Conservation (phyloP, 2,329 filamentous ascomycete species). For the Leptographium radiaticola region DNA sequence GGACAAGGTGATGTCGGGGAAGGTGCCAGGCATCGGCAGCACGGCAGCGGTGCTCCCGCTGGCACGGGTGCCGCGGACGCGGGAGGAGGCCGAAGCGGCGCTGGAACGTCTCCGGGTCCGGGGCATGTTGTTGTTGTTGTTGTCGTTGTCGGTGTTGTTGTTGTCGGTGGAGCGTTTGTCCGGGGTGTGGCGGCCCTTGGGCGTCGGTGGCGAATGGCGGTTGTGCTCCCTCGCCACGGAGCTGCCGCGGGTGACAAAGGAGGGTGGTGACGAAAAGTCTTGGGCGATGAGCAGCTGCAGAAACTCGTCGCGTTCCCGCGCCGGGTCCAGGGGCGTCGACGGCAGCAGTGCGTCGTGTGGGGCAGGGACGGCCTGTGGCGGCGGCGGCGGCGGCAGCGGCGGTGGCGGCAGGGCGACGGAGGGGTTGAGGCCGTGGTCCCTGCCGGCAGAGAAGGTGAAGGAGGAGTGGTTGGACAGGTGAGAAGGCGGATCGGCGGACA, state of each 20-base stretch:
- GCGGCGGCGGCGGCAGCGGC: too few species aligned
- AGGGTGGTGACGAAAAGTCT: constrained; percentile 6
- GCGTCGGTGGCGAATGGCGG: background rate
- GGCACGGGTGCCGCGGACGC: background rate
- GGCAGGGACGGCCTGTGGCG: background rate
- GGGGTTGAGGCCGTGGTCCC: too few species aligned
- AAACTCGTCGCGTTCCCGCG: constrained; percentile 1
- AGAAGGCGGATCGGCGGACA: background rate
- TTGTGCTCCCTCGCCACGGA: background rate
- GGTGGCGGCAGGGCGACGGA: too few species aligned
- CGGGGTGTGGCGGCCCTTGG: background rate
- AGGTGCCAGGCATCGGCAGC: background rate
- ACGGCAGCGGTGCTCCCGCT: background rate
- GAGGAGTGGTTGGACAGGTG: background rate
- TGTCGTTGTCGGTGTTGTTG: background rate
- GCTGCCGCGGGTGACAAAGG: background rate
- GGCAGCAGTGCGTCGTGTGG: background rate
- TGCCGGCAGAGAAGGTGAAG: too few species aligned
- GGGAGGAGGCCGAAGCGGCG: background rate
- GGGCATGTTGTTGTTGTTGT: constrained; percentile 2
- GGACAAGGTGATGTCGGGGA: background rate
- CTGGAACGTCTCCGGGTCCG: constrained; percentile 2
- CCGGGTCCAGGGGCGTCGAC: background rate
- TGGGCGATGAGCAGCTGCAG: background rate
- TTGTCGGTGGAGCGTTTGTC: background rate